Evolutionary conservation across 2,329 filamentous ascomycete species (phyloP).

Genomic region (Fusarium piperis): DNA sequence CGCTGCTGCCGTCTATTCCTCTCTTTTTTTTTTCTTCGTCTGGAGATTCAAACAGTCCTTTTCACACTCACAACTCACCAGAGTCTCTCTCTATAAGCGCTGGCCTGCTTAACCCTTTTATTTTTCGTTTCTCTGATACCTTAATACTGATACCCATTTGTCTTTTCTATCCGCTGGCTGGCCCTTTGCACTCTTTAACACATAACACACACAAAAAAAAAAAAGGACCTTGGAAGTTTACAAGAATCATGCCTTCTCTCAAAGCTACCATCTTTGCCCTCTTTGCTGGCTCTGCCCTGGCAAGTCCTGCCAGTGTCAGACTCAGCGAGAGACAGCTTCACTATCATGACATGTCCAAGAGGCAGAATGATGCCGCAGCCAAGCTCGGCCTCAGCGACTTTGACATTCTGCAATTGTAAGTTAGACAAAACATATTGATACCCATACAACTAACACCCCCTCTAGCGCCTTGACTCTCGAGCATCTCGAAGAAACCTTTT

Average conservation of each 20-base stretch:
- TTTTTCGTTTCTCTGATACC: background rate
- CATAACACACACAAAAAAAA: background rate
- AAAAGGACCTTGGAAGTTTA: slow-evolving; percentile 24
- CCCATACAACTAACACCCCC: background rate
- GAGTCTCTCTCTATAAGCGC: slow-evolving; percentile 31
- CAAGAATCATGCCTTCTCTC: slow-evolving; percentile 48
- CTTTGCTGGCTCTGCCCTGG: slow-evolving; percentile 57
- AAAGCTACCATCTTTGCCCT: slow-evolving; percentile 57
- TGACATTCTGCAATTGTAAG: slow-evolving; percentile 69
- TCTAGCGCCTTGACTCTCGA: slow-evolving; percentile 74
- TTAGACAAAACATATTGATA: background rate
- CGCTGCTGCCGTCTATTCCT: background rate
- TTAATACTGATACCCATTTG: background rate
- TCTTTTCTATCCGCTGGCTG: slow-evolving; percentile 29
- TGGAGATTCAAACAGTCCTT: slow-evolving; percentile 26
- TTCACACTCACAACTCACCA: slow-evolving; percentile 4
- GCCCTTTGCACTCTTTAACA: slow-evolving; percentile 28
- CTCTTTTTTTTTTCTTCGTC: background rate
- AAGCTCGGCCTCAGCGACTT: slow-evolving; percentile 60
- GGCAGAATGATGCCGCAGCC: slow-evolving; percentile 60
- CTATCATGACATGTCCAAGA: slow-evolving; percentile 59
- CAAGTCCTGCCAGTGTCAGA: slow-evolving; percentile 57
- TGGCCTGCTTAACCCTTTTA: slow-evolving; percentile 40
- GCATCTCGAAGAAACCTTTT: slow-evolving; percentile 78
- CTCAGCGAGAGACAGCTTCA: slow-evolving; percentile 56